phyloP scores from a whole-genome alignment of 257 asterid species.

The Gentiana macrophylla region DNA sequence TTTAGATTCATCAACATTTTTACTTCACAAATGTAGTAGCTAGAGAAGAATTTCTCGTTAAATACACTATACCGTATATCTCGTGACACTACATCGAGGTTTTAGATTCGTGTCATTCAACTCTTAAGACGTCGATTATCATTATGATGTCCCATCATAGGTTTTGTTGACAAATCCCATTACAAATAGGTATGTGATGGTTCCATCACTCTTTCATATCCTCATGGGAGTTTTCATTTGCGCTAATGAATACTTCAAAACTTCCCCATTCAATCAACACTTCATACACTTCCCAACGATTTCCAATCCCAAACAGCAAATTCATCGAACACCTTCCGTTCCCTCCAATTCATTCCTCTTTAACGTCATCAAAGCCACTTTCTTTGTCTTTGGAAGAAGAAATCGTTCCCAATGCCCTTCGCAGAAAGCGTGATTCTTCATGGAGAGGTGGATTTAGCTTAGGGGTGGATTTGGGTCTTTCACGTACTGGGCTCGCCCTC shows the following conservation, averaged over 20 bases:
- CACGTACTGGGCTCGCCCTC: conserved; percentile 80
- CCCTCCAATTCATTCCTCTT: background rate
- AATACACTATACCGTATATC: too few species aligned
- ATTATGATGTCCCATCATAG: too few species aligned
- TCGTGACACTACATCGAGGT: too few species aligned
- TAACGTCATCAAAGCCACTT: background rate
- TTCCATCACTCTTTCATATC: too few species aligned
- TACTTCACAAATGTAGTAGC: too few species aligned
- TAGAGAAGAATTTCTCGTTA: too few species aligned
- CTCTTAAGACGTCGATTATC: too few species aligned
- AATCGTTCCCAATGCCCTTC: conserved; percentile 62
- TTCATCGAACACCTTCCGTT: background rate
- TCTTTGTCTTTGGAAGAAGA: conserved; percentile 26
- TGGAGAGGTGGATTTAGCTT: conserved; percentile 94
- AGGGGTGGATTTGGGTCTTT: conserved; percentile 73
- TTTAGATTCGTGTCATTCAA: too few species aligned
- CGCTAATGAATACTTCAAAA: conserved; percentile 9
- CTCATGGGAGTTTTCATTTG: too few species aligned
- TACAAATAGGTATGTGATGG: too few species aligned
- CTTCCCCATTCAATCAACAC: background rate
- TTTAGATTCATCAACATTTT: too few species aligned
- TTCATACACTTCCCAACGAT: background rate
- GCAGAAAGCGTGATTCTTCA: conserved; percentile 45
- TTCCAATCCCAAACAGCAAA: background rate
- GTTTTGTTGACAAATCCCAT: too few species aligned